phyloP scores from a whole-genome alignment of 768 basidiomycete species.

The Gymnopilus junonius region DNA sequence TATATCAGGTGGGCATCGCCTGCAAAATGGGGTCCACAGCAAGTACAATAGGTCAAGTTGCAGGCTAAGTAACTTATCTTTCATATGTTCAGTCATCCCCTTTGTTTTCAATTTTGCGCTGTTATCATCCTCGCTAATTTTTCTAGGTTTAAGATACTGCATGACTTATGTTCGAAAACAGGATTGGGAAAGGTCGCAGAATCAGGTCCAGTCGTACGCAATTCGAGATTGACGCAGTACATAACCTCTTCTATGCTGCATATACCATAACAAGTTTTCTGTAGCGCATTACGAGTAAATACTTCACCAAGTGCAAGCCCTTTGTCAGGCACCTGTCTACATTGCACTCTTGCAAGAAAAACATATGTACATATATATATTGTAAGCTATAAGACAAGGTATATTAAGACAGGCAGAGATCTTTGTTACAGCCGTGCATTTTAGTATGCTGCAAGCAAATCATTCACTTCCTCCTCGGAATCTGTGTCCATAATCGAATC shows the following conservation, averaged over 20 bases:
- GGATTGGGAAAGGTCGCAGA: neutral
- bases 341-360: neutral
- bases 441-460: slow-evolving; percentile 42
- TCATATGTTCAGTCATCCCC: slow-evolving; percentile 14
- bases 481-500: slow-evolving; percentile 59
- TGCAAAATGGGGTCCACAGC: neutral
- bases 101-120: slow-evolving; percentile 3
- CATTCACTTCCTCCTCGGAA: slow-evolving; percentile 54
- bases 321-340: neutral
- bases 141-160: slow-evolving; percentile 4
- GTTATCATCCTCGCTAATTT: slow-evolving; percentile 13
- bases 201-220: neutral
- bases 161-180: neutral
- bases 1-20: neutral
- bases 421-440: neutral
- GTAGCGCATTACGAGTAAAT: neutral
- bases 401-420: neutral
- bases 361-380: neutral
- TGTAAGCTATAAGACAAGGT: neutral
- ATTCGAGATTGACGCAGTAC: neutral
- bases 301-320: neutral
- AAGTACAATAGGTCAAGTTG: slow-evolving; percentile 22
- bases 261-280: neutral
- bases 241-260: neutral
- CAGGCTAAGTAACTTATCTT: slow-evolving; percentile 34